Conservation (phyloP, 2,329 filamentous ascomycete genomes). For the Camptophora hylomeconis region DNA sequence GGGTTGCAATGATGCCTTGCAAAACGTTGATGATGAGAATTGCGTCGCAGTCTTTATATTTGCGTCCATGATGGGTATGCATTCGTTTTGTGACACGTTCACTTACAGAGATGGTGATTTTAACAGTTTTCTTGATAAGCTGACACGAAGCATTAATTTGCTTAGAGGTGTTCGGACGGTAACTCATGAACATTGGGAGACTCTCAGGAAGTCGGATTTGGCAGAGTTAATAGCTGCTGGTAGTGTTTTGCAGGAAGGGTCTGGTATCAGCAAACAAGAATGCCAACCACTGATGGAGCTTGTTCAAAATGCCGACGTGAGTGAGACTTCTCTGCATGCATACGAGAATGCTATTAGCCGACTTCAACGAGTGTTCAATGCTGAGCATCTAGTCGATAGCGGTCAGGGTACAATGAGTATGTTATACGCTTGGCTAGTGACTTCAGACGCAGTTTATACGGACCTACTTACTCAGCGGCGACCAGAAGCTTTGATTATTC, state of each 20-base stretch:
- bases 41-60: slow-evolving; percentile 13
- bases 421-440: slow-evolving; percentile 10
- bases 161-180: slow-evolving; percentile 17
- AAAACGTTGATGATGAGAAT: slow-evolving; percentile 10
- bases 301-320: slow-evolving; percentile 4
- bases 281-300: slow-evolving; percentile 5
- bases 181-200: slow-evolving; percentile 4
- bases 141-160: slow-evolving; percentile 16
- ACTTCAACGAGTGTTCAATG: slow-evolving; percentile 8
- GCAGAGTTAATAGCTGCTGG: slow-evolving; percentile 4
- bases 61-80: slow-evolving; percentile 11
- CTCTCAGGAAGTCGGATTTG: slow-evolving; percentile 9
- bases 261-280: slow-evolving; percentile 1
- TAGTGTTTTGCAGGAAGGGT: slow-evolving; percentile 1
- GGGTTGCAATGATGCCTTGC: slow-evolving; percentile 9
- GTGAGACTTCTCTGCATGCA: slow-evolving; percentile 2
- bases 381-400: slow-evolving; percentile 1
- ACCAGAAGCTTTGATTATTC: slow-evolving; percentile 30
- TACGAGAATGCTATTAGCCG: slow-evolving; percentile 9
- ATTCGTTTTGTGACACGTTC: slow-evolving; percentile 34
- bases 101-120: slow-evolving; percentile 27
- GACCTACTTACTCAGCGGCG: slow-evolving; percentile 22
- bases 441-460: slow-evolving; percentile 17
- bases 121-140: slow-evolving; percentile 21
- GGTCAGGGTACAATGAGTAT: slow-evolving; percentile 2